Evolutionary conservation across 768 basidiomycete species (phyloP), one percentile per base, ranked within the genome.

Genomic region (Macrolepiota fuliginosa): DNA sequence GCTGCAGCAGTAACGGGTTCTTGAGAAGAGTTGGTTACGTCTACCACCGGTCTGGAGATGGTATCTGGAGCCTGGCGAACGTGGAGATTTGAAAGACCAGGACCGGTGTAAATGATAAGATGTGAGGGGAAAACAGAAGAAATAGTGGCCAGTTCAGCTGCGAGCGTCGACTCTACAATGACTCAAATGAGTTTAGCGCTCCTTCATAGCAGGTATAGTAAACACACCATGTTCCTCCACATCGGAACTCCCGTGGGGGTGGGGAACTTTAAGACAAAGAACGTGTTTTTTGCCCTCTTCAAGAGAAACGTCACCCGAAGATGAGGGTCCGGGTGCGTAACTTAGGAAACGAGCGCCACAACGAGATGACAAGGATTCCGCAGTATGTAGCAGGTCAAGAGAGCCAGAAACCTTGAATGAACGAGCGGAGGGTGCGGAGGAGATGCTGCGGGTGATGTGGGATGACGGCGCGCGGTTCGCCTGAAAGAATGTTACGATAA

Each of bases 31-130:
- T 69, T 92, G 90, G 72, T 92, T 2, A 36, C 17, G 12, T 54
- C 40, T 9, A 61, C 54, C 40, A 36, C 52, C 19, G 59, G 59
- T 32, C 52, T 25, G 12, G 59, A 19, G 40, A 40, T 13, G n/a
- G 58, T 59, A 47, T 32, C 29, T 40, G 79, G 60, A 82, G 84
- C 56, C 77, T 79, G 56, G 71, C 68, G 64, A 78, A 65, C 13
- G 35, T 47, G 53, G 17, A 66, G 65, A 3, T 56, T 36, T 25
- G 73, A 65, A 46, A 78, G 67, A 6, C 76, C 72, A 13, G 84
- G 81, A 52, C 88, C 89, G 24, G 86, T 74, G 65, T 87, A 86
- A 55, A 93, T 75, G 65, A 91, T 79, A 62, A 93, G 79, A 69
- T 90, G 82, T 54, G 82, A 82, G 9, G 85, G 80, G 73, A 86